Evolutionary conservation across 148 eudicot species (phyloP), one percentile per base, ranked within the genome.

Genomic region (Persicaria tinctoria): DNA sequence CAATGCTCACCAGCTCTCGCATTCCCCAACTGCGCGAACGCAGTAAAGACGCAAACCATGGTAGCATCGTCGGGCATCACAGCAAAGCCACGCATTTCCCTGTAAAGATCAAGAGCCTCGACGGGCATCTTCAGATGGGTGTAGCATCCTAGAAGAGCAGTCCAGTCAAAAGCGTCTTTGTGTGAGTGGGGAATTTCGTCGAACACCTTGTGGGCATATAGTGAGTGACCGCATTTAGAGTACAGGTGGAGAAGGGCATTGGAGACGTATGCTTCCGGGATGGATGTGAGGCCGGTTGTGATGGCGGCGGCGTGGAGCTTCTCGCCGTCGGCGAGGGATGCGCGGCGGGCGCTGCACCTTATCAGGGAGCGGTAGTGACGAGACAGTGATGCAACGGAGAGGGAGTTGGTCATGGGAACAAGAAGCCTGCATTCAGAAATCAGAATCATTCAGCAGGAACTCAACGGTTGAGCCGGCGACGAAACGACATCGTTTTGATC

Each of bases 171-270:
- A 77, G 80, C 38, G 78, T 46, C 12, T 82, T 85, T 76, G 1
- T 84, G 79, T 48, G 79, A 81, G n/a, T 78, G 57, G 48, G 87
- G 87, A 86, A 90, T 75, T 82, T 78, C 62, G 73, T 87, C 95
- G 78, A 92, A 87, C 85, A 90, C 74, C 14, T 76, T 76, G 18
- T 86, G 81, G 8, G 97, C 97, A 53, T 79, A 77, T 0, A 12
- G 4, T 6, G 82, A n/a, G 10, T 87, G 87, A 11, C 87, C 91
- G 18, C 84, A 87, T 69, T 70, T 70, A 8, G 79, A 70, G 68
- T 82, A 84, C 76, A 82, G 27, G 38, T 75, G 83, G 18, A 84
- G 75, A 20, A 80, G 73, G 27, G 80, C 70, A 49, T 82, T 82
- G 74, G 47, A 76, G 78, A 82, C 68, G 76, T 38, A 84, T 3